These are phyloP conservation scores for Lepidium didymum DNA, from an alignment of 345 rosid genomes.

Conservation along the genomic window DNA sequence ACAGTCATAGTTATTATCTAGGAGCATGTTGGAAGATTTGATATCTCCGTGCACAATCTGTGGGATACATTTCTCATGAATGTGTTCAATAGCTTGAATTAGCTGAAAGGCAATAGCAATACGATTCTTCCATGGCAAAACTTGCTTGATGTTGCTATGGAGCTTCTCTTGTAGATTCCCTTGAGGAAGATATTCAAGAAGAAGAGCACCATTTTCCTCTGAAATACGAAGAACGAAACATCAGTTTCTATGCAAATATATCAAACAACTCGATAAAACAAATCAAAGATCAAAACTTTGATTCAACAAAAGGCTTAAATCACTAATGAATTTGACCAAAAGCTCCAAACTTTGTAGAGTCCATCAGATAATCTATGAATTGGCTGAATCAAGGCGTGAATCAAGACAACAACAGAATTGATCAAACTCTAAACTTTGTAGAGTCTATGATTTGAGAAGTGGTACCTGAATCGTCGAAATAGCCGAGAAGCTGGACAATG, in stretches of 20 bases:
- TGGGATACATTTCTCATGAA: constrained; percentile 59
- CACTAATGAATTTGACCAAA: not conserved
- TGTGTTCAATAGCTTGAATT: constrained; percentile 58
- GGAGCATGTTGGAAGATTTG: constrained; percentile 65
- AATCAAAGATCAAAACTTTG: not conserved
- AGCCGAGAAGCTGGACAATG: constrained; percentile 73
- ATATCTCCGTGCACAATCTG: constrained; percentile 80
- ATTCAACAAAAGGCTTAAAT: constrained; percentile 20
- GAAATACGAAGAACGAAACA: not conserved
- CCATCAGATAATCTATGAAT: not conserved
- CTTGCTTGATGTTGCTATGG: constrained; percentile 27
- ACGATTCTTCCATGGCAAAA: constrained; percentile 58
- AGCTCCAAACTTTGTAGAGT: not conserved
- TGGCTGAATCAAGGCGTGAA: not conserved
- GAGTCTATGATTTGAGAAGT: not conserved
- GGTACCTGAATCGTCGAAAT: constrained; percentile 57
- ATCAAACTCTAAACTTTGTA: constrained; percentile 30
- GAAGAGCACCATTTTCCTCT: constrained; percentile 61
- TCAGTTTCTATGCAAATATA: not conserved
- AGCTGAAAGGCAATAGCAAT: constrained; percentile 55
- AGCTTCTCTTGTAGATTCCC: constrained; percentile 71
- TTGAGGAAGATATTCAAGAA: constrained; percentile 57
- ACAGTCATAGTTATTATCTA: constrained; percentile 53
- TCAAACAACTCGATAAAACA: not conserved
- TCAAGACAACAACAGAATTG: constrained; percentile 32